Percentiles rank a stretch among this genome's conserved stretches.
Conservation (phyloP, 1,284 basidiomycete genomes). For the Ceratobasidium sp. region DNA sequence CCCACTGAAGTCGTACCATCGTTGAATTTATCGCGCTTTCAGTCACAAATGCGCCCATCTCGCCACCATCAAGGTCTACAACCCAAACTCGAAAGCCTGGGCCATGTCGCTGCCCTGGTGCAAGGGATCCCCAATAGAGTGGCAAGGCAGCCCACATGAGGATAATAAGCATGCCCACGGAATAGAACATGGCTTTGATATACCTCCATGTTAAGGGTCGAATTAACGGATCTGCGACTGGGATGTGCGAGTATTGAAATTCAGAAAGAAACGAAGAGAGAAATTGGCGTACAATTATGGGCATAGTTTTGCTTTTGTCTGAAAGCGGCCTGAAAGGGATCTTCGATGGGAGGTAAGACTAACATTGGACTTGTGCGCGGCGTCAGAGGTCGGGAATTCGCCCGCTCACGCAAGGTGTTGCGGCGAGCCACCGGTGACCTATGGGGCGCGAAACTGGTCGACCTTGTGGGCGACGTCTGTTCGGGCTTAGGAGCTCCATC, state of each 20-base stretch:
- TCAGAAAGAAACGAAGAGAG: too few species aligned
- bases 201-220: conserved; percentile 44
- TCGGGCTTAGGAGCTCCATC: neutral
- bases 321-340: conserved; percentile 18
- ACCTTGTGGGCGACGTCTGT: neutral
- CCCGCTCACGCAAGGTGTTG: conserved; percentile 22
- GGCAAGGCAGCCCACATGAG: conserved; percentile 46
- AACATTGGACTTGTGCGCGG: conserved; percentile 9
- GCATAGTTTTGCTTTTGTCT: conserved; percentile 33
- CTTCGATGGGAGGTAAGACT: neutral
- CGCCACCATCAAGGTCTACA: conserved; percentile 63
- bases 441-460: neutral
- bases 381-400: conserved; percentile 10
- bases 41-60: conserved; percentile 57
- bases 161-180: conserved; percentile 40
- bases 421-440: conserved; percentile 23
- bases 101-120: conserved; percentile 39
- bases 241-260: neutral
- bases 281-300: conserved; percentile 10
- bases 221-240: conserved; percentile 45
- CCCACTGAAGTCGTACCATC: conserved; percentile 54
- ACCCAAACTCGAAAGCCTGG: conserved; percentile 61
- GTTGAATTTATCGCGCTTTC: conserved; percentile 36
- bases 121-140: conserved; percentile 48
- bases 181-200: conserved; percentile 44